These are phyloP conservation scores for Boletellus ananas DNA, from an alignment of 768 basidiomycete species.

Conservation along the genomic window DNA sequence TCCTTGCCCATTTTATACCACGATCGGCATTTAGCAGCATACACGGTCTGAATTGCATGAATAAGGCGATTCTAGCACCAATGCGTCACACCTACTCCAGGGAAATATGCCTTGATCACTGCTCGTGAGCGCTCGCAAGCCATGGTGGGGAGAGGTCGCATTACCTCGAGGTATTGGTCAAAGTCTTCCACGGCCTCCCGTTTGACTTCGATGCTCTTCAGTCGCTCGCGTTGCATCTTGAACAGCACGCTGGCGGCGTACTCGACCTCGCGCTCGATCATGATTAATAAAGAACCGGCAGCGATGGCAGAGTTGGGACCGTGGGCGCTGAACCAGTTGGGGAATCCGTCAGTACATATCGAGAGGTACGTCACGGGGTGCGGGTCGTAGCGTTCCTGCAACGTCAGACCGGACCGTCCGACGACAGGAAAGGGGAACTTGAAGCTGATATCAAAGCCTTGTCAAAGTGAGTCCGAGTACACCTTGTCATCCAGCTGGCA, in stretches of 20 bases:
- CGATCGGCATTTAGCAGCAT: constrained; percentile 52
- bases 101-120: constrained; percentile 12
- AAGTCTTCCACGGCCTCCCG: constrained; percentile 58
- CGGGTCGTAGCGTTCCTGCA: constrained; percentile 53
- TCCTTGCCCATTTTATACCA: constrained; percentile 65
- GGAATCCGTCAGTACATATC: constrained; percentile 58
- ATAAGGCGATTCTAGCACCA: no score
- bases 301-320: constrained; percentile 59
- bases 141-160: no score
- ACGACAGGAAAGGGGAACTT: constrained; percentile 48
- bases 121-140: background rate
- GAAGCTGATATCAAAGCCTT: constrained; percentile 46
- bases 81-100: constrained; percentile 1
- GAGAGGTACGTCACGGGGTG: constrained; percentile 57
- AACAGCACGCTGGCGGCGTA: constrained; percentile 51
- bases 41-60: constrained; percentile 46
- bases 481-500: background rate
- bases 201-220: constrained; percentile 61
- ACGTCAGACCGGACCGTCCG: constrained; percentile 48
- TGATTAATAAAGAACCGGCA: constrained; percentile 49
- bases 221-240: constrained; percentile 60
- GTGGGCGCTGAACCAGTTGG: constrained; percentile 59
- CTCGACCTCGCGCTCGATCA: constrained; percentile 55
- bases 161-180: constrained; percentile 55
- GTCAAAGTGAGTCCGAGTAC: background rate